Percentiles rank a stretch among this genome's conserved stretches.
Evolutionary conservation across 306 rosid genomes (phyloP).

Genomic region (Pterocarpus macrocarpus): DNA sequence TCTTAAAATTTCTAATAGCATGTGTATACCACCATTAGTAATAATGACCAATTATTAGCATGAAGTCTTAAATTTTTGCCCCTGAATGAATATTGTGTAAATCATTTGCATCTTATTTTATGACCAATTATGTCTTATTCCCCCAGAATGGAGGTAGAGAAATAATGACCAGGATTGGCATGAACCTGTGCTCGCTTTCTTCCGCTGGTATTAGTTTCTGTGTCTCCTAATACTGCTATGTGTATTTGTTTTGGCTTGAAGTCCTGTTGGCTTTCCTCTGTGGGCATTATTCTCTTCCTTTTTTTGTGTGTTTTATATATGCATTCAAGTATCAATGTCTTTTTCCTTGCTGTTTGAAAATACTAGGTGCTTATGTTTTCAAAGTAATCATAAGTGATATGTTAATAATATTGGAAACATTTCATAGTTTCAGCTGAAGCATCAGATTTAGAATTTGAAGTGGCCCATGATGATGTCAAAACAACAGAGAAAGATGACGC

Average conservation of each 20-base stretch:
- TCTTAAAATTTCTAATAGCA: not conserved
- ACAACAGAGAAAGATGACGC: conserved; percentile 70
- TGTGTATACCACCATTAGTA: not conserved
- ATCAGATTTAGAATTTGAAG: conserved; percentile 65
- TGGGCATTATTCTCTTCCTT: not conserved
- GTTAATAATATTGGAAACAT: conserved; percentile 17
- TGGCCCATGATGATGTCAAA: conserved; percentile 62
- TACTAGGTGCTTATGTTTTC: conserved; percentile 11
- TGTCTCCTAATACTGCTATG: not conserved
- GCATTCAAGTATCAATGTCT: not conserved
- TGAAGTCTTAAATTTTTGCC: not conserved
- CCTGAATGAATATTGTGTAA: conserved; percentile 14
- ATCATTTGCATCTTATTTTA: conserved; percentile 8
- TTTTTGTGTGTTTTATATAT: not conserved
- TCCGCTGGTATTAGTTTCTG: conserved; percentile 54
- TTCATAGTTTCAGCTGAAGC: conserved; percentile 55
- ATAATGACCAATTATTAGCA: not conserved
- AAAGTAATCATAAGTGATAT: not conserved
- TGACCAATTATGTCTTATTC: conserved; percentile 24
- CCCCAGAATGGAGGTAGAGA: conserved; percentile 62
- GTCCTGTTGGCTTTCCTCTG: not conserved
- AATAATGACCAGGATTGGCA: conserved; percentile 50
- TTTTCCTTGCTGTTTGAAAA: conserved; percentile 23
- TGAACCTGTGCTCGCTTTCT: conserved; percentile 49
- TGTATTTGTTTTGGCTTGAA: conserved; percentile 22